Base-by-base conservation (phyloP, 2,329 filamentous ascomycete species). In the Claviceps spartinae region DNA sequence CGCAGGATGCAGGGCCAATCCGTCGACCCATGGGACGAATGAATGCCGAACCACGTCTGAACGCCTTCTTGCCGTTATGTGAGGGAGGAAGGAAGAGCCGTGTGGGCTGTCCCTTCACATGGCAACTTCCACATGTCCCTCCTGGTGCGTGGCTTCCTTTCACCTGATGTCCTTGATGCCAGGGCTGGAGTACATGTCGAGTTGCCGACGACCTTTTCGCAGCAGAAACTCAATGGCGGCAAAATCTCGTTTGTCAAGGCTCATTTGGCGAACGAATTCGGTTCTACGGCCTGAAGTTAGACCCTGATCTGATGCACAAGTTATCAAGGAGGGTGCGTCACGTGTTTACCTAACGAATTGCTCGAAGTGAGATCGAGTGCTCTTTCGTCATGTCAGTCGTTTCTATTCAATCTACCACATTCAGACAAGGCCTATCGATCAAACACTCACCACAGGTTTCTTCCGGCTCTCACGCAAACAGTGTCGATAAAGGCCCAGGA, bases 161-260 rank as follows among this genome's bases (percentile, higher is more conserved):
- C 24, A 30, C 16, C 43, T 46, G 43, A 46, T 46, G 65, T 93
- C 87, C 62, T 82, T 87, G 61, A 95, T 89, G 2, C 84, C 85
- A 26, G 85, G 82, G 5, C 83, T 79, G n/a, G 84, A 80, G 68
- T 93, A 93, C 46, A 82, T 78, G 56, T 95, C 88, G 18, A 96
- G 72, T 64, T 95, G 88, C 45, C 87, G 78, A 42, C 79, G 77
- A 22, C 90, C 90, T 65, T 88, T 91, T 54, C 90, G 79, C 49
- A 96, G 65, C 37, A 95, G 72, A 65, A 88, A 93, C 67, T 96
- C 90, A 53, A 96, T 84, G 5, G 88, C 83, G 16, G 76, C 74
- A 67, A 95, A 95, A 63, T 95, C 88, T 59, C 87, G 88, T 69
- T 88, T 93, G 66, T 86, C 83, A 52, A 94, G 66, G 8, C 66